Percentiles rank a stretch among this genome's conserved stretches.
These are phyloP conservation scores for Cryptococcus sp. DNA, from an alignment of 1,284 basidiomycete species.

Conservation along the genomic window DNA sequence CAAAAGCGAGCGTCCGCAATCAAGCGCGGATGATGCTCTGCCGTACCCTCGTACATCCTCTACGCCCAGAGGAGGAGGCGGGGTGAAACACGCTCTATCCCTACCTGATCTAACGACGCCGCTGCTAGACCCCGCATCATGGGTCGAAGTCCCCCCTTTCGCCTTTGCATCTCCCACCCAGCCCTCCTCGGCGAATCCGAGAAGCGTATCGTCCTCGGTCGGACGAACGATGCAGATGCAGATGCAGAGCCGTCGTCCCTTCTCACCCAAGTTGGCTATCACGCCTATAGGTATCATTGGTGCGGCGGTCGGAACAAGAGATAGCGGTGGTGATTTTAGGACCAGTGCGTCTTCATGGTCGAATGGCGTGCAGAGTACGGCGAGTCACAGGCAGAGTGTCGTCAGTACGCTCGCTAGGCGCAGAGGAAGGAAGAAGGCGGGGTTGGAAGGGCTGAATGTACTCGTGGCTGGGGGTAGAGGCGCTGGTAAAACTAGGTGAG, in stretches of 20 bases:
- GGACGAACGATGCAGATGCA: slow-evolving; percentile 31
- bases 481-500: slow-evolving; percentile 47
- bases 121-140: slow-evolving; percentile 38
- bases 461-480: slow-evolving; percentile 43
- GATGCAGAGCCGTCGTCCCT: slow-evolving; percentile 42
- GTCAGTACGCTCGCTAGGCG: slow-evolving; percentile 4
- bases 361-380: background rate
- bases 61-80: too few relatives aligned
- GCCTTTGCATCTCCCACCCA: background rate
- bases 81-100: slow-evolving; percentile 34
- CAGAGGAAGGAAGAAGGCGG: slow-evolving; percentile 20
- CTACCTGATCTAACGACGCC: slow-evolving; percentile 43
- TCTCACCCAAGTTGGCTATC: slow-evolving; percentile 31
- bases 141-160: slow-evolving; percentile 30
- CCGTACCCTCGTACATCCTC: too few relatives aligned
- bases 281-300: background rate
- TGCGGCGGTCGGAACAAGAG: background rate
- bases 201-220: slow-evolving; percentile 9
- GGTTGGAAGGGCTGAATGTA: slow-evolving; percentile 34
- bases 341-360: background rate
- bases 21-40: too few relatives aligned
- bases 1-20: too few relatives aligned
- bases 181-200: background rate
- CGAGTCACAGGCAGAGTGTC: slow-evolving; percentile 3
- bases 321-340: background rate